Evolutionary conservation across 2,329 filamentous ascomycete genomes (phyloP), one percentile per base, ranked within the genome.

Genomic region (Hysterium pulicare): DNA sequence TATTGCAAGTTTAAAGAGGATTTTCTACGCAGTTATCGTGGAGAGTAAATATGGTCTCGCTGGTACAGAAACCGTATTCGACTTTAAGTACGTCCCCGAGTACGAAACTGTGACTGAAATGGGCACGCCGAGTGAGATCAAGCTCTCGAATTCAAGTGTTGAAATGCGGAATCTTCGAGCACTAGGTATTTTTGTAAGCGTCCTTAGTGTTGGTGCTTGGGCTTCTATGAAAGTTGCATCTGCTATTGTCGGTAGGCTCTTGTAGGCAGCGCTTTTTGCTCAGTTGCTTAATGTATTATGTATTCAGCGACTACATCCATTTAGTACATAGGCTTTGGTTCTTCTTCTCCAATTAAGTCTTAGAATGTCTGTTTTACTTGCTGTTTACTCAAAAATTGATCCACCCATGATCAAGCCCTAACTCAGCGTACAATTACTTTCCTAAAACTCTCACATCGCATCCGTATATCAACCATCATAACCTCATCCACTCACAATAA

Each of bases 11-110:
- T 60, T 77, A 21, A 74, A 77, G 40, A 69, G 64, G 19, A 64
- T 78, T 0, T 78, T 83, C 48, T 85, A 79, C 61, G 68, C 72
- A 15, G 61, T 85, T 2, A 75, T 86, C 13, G 76, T 83, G n/a
- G 73, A 83, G 43, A 77, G 79, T 42, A 80, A 82, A 41, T 78
- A 73, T 42, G 85, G 82, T 0, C 70, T 90, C 6, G 80, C 66
- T 9, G 72, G 83, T 0, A 71, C 76, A 35, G 75, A 82, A 54
- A 79, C 77, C 1, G 71, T 69, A 7, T 90, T 89, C 56, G 79
- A 84, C 16, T 85, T 90, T 66, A 84, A 88, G 58, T 86, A 85
- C 56, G 70, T 85, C 8, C 84, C 84, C 0, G 68, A 77, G 49
- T 74, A 75, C 38, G 59, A 67, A 38, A 76, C 73, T 7, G 64